These are phyloP conservation scores for Paratrimastix pyriformis DNA, from an alignment of 78 protist genomes.

Conservation along the genomic window DNA sequence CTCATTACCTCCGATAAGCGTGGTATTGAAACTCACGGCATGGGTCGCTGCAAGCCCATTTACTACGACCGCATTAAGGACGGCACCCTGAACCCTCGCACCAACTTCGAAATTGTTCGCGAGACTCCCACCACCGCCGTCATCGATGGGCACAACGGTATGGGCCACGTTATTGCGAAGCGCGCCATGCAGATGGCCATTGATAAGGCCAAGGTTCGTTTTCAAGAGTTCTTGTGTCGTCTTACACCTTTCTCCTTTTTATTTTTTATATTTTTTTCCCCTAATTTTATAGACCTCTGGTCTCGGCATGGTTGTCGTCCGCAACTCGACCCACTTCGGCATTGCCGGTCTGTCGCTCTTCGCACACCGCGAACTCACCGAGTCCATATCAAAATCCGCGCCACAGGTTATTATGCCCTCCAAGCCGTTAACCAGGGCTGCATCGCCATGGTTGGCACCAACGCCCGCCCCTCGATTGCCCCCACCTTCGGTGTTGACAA, in stretches of 20 bases:
- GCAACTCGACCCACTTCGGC: constrained; percentile 38
- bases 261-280: background rate
- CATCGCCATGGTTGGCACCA: constrained; percentile 19
- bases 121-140: constrained; percentile 32
- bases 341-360: too few species aligned
- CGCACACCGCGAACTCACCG: too few species aligned
- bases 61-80: constrained; percentile 8
- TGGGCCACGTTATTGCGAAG: constrained; percentile 15
- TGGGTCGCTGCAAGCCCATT: constrained; percentile 23
- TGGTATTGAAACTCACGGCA: constrained; percentile 31
- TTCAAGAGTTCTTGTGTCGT: background rate
- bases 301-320: constrained; percentile 23
- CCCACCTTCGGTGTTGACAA: constrained; percentile 19
- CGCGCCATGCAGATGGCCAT: constrained; percentile 32
- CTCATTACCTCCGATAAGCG: constrained; percentile 12
- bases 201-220: constrained; percentile 24
- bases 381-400: too few species aligned
- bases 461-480: constrained; percentile 39
- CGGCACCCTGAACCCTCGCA: constrained; percentile 1
- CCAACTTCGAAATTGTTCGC: constrained; percentile 11
- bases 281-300: constrained; percentile 15
- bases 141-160: constrained; percentile 35
- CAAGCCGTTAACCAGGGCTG: constrained; percentile 6
- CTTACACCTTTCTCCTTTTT: background rate
- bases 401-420: constrained; percentile 11